These are phyloP conservation scores for Xylariaceae sp. DNA, from an alignment of 2,329 filamentous ascomycete genomes.

Conservation along the genomic window DNA sequence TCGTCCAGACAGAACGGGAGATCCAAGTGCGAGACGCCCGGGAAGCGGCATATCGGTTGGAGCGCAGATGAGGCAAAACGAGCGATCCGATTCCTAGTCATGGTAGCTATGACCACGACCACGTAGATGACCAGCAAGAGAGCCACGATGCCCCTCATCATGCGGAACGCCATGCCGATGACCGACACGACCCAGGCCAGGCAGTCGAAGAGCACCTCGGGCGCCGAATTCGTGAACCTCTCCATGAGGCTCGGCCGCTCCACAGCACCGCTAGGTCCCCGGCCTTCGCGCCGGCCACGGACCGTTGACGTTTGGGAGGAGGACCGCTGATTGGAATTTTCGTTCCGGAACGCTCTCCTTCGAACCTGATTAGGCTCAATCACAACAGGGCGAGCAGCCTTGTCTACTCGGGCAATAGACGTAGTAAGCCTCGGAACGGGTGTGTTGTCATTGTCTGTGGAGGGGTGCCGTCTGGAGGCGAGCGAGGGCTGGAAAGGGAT, in stretches of 20 bases:
- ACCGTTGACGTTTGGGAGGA: not conserved
- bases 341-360: constrained; percentile 29
- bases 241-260: constrained; percentile 27
- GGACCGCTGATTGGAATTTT: constrained; percentile 21
- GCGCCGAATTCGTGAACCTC: constrained; percentile 36
- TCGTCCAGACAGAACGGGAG: constrained; percentile 58
- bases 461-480: constrained; percentile 27
- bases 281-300: not conserved
- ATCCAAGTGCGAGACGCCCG: constrained; percentile 57
- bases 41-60: constrained; percentile 66
- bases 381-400: constrained; percentile 33
- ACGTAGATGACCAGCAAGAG: constrained; percentile 59
- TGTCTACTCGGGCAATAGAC: constrained; percentile 45
- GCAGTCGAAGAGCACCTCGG: constrained; percentile 38
- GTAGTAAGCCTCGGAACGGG: constrained; percentile 52
- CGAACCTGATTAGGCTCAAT: constrained; percentile 29
- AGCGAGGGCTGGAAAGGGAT: constrained; percentile 54
- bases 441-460: constrained; percentile 35
- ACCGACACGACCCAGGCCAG: constrained; percentile 52
- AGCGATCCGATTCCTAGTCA: constrained; percentile 59
- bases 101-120: constrained; percentile 53
- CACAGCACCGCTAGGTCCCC: constrained; percentile 11
- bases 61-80: constrained; percentile 58
- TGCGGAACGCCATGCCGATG: constrained; percentile 54
- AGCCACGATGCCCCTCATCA: constrained; percentile 61